Base-by-base conservation (phyloP, 805 yeast species). In the Cyberlindnera maclurae region DNA sequence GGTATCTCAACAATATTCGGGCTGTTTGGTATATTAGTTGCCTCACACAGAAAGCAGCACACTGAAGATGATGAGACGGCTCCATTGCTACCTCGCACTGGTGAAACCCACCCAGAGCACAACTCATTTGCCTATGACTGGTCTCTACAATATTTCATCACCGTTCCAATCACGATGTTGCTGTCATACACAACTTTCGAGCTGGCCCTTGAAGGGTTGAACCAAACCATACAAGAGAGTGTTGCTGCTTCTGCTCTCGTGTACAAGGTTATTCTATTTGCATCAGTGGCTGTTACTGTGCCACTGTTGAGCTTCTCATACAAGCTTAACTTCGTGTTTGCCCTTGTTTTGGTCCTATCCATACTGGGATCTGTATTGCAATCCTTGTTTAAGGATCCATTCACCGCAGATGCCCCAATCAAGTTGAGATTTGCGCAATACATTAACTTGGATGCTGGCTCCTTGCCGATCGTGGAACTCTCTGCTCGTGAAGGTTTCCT, bases 141-240 rank as follows among this genome's bases (percentile, higher is more conserved):
- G 96, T 68, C 80, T 12, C 46, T 85, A 13, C 95, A 88, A 57
- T 86, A 75, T 51, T 47, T 84, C 26, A 44, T 79, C 2, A 55
- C 81, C 13, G 85, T 82, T 12, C 96, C 96, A 3, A 62, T 82
- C 1, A 63, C 78, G 3, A 68, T 72, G 26, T 52, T 80, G 27
- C 52, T 79, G n/a, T 70, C 75, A 49, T 70, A 73, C 40, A 59
- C 70, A 28, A 79, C 82, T 5, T 43, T 54, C 6, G 71, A 68
- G 42, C 58, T 83, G 41, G 51, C 78, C 2, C 54, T 85, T 26
- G 79, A 77, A 41, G 93, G 85, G 0, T 44, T 82, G 15, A 73
- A 72, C 50, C 87, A 85, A 59, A 75, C 89, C 0, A 70, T 77
- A 15, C 87, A 81, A 51, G 95, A 87, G 53, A 73, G 81, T 6